These are phyloP conservation scores for Raffaelea ambrosiae DNA, from an alignment of 2,329 filamentous ascomycete genomes.

Conservation along the genomic window DNA sequence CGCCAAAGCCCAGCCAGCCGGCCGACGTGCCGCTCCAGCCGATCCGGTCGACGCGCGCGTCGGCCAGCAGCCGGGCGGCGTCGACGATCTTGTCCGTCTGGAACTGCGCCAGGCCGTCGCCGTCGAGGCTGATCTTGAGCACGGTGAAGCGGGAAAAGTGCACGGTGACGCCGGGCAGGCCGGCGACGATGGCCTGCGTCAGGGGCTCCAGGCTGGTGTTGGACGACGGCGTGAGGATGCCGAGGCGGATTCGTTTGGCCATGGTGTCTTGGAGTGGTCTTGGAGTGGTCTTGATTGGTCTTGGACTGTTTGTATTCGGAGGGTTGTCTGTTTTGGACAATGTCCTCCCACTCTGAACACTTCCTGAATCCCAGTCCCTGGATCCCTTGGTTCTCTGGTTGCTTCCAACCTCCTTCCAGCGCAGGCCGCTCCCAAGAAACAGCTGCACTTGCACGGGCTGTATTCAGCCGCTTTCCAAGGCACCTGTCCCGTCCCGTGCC, in stretches of 20 bases:
- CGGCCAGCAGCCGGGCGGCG: constrained; percentile 24
- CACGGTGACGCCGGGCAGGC: constrained; percentile 22
- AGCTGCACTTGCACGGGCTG: too few relatives aligned
- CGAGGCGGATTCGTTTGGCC: constrained; percentile 16
- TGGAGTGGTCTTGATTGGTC: too few relatives aligned
- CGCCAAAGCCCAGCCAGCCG: constrained; percentile 30
- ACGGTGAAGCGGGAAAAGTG: constrained; percentile 35
- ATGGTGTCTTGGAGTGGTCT: too few relatives aligned
- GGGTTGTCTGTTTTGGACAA: too few relatives aligned
- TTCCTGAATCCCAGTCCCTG: too few relatives aligned
- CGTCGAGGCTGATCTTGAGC: constrained; percentile 25
- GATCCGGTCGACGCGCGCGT: constrained; percentile 28
- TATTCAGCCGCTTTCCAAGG: too few relatives aligned
- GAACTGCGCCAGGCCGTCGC: constrained; percentile 22
- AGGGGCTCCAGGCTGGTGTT: constrained; percentile 35
- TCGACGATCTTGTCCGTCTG: constrained; percentile 17
- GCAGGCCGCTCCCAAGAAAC: too few relatives aligned
- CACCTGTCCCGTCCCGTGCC: too few relatives aligned
- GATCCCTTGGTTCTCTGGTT: too few relatives aligned
- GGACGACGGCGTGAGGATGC: constrained; percentile 33
- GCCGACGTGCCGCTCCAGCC: constrained; percentile 28
- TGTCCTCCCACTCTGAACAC: too few relatives aligned
- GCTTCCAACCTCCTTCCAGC: too few relatives aligned
- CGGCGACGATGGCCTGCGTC: constrained; percentile 25
- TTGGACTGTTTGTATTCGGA: too few relatives aligned